phyloP scores from a whole-genome alignment of 176 grass and related monocot species.

The Paspalum notatum region DNA sequence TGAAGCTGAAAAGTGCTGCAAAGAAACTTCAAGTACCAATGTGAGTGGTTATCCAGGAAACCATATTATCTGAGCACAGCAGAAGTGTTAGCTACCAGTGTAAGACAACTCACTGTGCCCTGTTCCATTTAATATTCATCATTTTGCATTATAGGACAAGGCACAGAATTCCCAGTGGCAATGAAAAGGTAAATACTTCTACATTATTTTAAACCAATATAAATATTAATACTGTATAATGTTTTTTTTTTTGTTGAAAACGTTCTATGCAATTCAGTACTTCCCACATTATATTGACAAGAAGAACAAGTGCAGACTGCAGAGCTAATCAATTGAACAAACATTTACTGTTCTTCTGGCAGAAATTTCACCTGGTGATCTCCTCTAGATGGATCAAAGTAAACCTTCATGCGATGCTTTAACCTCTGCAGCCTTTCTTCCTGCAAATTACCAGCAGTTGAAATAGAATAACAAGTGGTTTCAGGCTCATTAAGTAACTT shows the following conservation, averaged over 20 bases:
- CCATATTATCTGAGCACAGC: not conserved
- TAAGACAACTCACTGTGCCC: not conserved
- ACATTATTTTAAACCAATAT: not conserved
- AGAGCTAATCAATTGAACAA: not conserved
- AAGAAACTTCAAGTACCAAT: not conserved
- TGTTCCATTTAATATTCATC: not conserved
- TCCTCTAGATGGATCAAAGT: slow-evolving; percentile 85
- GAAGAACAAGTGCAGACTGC: not conserved
- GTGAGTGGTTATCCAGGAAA: not conserved
- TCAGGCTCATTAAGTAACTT: slow-evolving; percentile 13
- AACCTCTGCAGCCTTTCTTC: slow-evolving; percentile 89
- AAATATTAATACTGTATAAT: not conserved
- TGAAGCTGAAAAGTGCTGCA: not conserved
- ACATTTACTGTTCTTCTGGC: not conserved
- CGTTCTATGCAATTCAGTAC: slow-evolving; percentile 17
- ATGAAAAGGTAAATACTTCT: not conserved
- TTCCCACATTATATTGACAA: not conserved
- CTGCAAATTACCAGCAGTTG: slow-evolving; percentile 55
- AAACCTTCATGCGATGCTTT: slow-evolving; percentile 85
- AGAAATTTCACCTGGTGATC: slow-evolving; percentile 78
- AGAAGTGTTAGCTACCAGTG: not conserved
- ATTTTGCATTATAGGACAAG: not conserved
- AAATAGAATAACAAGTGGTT: slow-evolving; percentile 25
- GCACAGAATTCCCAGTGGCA: not conserved
- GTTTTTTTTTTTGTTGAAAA: too few species aligned